phyloP scores from a whole-genome alignment of 2,329 filamentous ascomycete genomes.

The Atkinsonella hypoxylon region DNA sequence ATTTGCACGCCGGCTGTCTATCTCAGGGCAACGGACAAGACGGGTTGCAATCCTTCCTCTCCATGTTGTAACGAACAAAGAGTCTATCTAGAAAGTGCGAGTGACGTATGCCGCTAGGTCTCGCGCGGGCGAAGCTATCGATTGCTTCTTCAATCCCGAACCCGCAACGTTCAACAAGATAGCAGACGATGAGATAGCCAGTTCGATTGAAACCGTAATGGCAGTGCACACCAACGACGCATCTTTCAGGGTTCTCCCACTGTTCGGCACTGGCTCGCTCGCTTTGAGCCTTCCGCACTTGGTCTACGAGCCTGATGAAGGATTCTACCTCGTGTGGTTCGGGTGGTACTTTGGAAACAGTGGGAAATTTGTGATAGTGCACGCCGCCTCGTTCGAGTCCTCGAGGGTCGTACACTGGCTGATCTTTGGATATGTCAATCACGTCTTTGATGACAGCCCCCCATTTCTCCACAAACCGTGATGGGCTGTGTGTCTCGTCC shows the following conservation, averaged over 20 bases:
- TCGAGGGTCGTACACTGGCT: slow-evolving; percentile 74
- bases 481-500: slow-evolving; percentile 70
- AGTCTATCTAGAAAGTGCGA: slow-evolving; percentile 78
- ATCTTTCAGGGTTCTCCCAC: slow-evolving; percentile 24
- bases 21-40: too few species aligned
- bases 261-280: slow-evolving; percentile 25
- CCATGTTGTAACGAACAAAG: slow-evolving; percentile 57
- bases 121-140: slow-evolving; percentile 57
- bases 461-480: slow-evolving; percentile 58
- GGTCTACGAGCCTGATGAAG: slow-evolving; percentile 47
- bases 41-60: slow-evolving; percentile 4
- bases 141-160: slow-evolving; percentile 67
- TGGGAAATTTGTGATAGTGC: slow-evolving; percentile 77
- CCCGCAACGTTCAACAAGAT: slow-evolving; percentile 71
- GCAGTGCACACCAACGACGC: slow-evolving; percentile 75
- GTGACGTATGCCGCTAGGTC: slow-evolving; percentile 79
- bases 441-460: slow-evolving; percentile 57
- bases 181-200: slow-evolving; percentile 81
- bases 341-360: slow-evolving; percentile 83
- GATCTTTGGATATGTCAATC: slow-evolving; percentile 84
- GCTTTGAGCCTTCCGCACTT: slow-evolving; percentile 42
- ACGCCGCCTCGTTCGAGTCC: slow-evolving; percentile 55
- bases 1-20: too few species aligned
- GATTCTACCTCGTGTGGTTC: slow-evolving; percentile 37
- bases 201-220: slow-evolving; percentile 95